Base-by-base conservation (phyloP, 1,284 basidiomycete genomes). In the Boletellus deceptivus region DNA sequence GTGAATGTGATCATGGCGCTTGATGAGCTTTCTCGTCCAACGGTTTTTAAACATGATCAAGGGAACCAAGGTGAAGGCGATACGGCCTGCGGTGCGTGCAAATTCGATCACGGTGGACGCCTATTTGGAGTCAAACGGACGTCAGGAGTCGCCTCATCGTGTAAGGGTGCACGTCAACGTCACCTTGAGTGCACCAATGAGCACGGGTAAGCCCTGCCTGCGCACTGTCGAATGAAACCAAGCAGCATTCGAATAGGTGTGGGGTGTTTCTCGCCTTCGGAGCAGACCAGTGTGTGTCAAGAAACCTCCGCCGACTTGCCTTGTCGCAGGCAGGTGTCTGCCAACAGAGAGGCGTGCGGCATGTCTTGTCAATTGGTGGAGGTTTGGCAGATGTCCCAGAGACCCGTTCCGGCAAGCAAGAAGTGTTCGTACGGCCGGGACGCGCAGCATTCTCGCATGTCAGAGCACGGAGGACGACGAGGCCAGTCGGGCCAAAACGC, bases 61-160 rank as follows among this genome's bases (percentile, higher is more conserved):
- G 34, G 88, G 88, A 11, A 89, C 71, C 56, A 92, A 80, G 0
- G 88, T 90, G 42, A 91, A 72, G 0, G 80, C 81, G 50, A 91
- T 75, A 50, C 89, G 79, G 36, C 75, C 82, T 34, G 79, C 77
- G 14, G 82, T 87, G 43, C 84, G 77, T 14, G 81, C 78, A 18
- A 85, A 45, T 60, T 86, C 83, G 49, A 91, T 72, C 2, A 83
- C 74, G 22, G 78, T 73, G 7, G 81, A 81, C 7, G 77, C 71
- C 81, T 83, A 49, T 18, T 48, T 6, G 55, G 46, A 25, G 33
- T 35, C 6, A 31, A 6, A 11, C 25, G 16, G 34, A 25, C 17
- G 14, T 55, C 22, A 44, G 45, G n/a, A 9, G 8, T 17, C 13
- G 31, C 20, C 29, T 18, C n/a, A 27, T 43, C 43, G 13, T 22